These are phyloP conservation scores for Penicillium longicatenatum DNA, from an alignment of 495 filamentous ascomycete genomes.

Conservation along the genomic window DNA sequence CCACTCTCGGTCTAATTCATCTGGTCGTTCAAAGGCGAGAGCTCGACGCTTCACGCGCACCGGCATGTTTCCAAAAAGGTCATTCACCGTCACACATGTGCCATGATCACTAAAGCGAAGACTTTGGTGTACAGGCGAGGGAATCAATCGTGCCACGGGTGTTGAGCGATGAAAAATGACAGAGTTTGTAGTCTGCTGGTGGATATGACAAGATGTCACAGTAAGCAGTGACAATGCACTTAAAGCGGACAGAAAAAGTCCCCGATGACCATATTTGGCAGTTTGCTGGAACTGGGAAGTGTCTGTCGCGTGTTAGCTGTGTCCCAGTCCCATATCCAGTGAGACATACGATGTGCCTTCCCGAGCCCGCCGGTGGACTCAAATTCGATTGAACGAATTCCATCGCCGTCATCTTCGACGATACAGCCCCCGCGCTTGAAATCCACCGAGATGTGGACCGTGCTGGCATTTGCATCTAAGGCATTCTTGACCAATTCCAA, in stretches of 20 bases:
- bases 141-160: slow-evolving; percentile 65
- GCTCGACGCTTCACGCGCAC: slow-evolving; percentile 88
- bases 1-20: slow-evolving; percentile 70
- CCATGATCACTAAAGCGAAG: slow-evolving; percentile 64
- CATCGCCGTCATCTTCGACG: slow-evolving; percentile 85
- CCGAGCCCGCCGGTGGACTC: slow-evolving; percentile 68
- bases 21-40: slow-evolving; percentile 42
- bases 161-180: slow-evolving; percentile 71
- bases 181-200: slow-evolving; percentile 65
- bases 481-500: slow-evolving; percentile 81
- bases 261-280: slow-evolving; percentile 66
- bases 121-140: slow-evolving; percentile 62
- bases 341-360: slow-evolving; percentile 55
- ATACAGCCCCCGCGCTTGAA: slow-evolving; percentile 75
- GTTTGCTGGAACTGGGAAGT: slow-evolving; percentile 70
- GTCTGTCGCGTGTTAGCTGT: slow-evolving; percentile 50
- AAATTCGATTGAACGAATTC: slow-evolving; percentile 76
- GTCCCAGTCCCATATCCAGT: neutral
- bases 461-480: slow-evolving; percentile 76
- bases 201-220: slow-evolving; percentile 73
- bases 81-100: slow-evolving; percentile 76
- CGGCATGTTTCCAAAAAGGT: slow-evolving; percentile 94
- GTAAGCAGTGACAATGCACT: slow-evolving; percentile 75
- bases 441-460: slow-evolving; percentile 72
- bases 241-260: slow-evolving; percentile 77